Evolutionary conservation across 2,329 filamentous ascomycete genomes (phyloP), one percentile per base, ranked within the genome.

Genomic region (Fusarium subtropicale): DNA sequence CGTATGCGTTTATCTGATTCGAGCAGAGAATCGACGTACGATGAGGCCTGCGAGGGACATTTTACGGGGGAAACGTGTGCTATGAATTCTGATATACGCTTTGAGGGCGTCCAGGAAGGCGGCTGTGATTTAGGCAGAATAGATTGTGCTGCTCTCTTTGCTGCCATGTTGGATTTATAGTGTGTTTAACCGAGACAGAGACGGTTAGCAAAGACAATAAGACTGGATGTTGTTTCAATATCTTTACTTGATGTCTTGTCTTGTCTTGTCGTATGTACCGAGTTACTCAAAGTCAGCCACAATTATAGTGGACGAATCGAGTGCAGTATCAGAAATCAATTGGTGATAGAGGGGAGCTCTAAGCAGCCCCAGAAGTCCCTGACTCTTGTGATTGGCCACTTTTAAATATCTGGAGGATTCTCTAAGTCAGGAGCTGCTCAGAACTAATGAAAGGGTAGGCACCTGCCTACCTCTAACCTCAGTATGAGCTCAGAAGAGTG

Each of bases 51-150:
- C 2, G 85, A 82, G 1, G 92, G 87, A 8, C 90, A 92, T 1
- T 85, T 82, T 5, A 97, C 92, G 4, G 80, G 81, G 0, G 92
- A 91, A 44, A 88, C 90, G 41, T 94, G 90, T 4, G 92, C 96
- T 45, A 98, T 75, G 77, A 99, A 99, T 79, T 97, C 94, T 1
- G 88, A 86, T 10, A 96, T 81, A 1, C 89, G 85, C 12, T 91
- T 89, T 1, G 93, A 97, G 1, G 94, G 70, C 1, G 85, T 85
- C 96, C 96, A 99, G 34, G 58, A 34, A 30, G 64, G 65, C 36
- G 45, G 22, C n/a, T 60, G 38, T 38, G 66, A 56, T 64, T 69
- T 69, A 52, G 66, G 62, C 62, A 69, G 50, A 64, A 69, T 52
- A 16, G 28, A 53, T 47, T 69, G 66, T 18, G 39, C 66, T 45